phyloP scores from a whole-genome alignment of 257 asterid species.

The Cordia subcordata region DNA sequence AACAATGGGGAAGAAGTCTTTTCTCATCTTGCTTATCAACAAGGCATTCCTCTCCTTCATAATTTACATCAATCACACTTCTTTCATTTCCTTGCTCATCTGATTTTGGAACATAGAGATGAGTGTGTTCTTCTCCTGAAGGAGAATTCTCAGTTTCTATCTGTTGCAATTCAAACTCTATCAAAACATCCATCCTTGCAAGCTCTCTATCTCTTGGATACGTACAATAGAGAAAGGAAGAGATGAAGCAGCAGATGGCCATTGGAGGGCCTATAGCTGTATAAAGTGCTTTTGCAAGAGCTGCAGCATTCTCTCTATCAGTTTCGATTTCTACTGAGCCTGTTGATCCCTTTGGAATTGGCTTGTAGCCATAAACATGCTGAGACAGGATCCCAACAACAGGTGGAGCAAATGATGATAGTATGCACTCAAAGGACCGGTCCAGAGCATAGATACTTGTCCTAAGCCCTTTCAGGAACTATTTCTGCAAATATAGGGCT shows the following conservation, averaged over 20 bases:
- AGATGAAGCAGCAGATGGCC: conserved; percentile 65
- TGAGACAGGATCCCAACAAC: conserved; percentile 71
- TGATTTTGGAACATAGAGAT: conserved; percentile 17
- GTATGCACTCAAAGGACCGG: conserved; percentile 68
- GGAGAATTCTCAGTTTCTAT: conserved; percentile 18
- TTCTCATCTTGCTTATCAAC: conserved; percentile 45
- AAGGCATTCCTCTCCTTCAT: conserved; percentile 35
- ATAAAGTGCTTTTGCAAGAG: conserved; percentile 69
- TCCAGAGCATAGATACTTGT: conserved; percentile 74
- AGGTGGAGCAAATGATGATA: conserved; percentile 83
- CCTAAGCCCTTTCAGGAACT: conserved; percentile 61
- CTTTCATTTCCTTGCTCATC: conserved; percentile 20
- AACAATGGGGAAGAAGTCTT: conserved; percentile 26
- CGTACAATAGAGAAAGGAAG: conserved; percentile 66
- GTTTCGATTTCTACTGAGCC: conserved; percentile 44
- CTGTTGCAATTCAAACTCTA: conserved; percentile 64
- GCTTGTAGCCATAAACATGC: conserved; percentile 56
- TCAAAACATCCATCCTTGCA: conserved; percentile 63
- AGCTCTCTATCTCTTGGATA: conserved; percentile 69
- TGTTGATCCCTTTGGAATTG: conserved; percentile 40
- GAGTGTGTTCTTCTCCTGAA: conserved; percentile 7
- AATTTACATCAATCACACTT: conserved; percentile 32
- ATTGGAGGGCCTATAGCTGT: conserved; percentile 66
- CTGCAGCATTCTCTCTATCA: conserved; percentile 63
- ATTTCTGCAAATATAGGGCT: conserved; percentile 90